These are phyloP conservation scores for Zygotorulaspora danielsina DNA, from an alignment of 805 yeast species.

Conservation along the genomic window DNA sequence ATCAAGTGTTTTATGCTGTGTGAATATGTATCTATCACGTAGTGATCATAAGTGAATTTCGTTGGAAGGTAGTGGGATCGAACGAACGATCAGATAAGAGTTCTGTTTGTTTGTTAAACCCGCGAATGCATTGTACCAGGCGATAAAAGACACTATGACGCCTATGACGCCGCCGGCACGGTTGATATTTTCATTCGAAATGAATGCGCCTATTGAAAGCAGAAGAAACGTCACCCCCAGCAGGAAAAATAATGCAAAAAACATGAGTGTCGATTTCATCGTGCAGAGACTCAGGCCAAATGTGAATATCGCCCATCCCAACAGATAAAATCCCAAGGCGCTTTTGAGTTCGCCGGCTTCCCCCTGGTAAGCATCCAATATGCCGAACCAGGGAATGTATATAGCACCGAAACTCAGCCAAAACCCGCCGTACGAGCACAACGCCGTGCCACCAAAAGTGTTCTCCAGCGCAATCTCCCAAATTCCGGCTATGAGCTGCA, in stretches of 20 bases:
- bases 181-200: constrained; percentile 39
- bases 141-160: constrained; percentile 53
- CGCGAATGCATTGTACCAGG: constrained; percentile 69
- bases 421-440: constrained; percentile 62
- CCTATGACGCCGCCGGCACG: constrained; percentile 67
- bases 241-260: constrained; percentile 52
- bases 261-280: constrained; percentile 59
- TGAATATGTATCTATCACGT: too few species aligned
- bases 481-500: constrained; percentile 59
- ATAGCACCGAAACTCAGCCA: constrained; percentile 66
- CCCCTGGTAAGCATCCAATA: constrained; percentile 48
- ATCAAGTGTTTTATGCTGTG: too few species aligned
- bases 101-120: constrained; percentile 64
- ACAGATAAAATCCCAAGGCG: constrained; percentile 55
- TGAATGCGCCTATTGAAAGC: constrained; percentile 49
- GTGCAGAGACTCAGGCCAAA: constrained; percentile 51
- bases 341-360: constrained; percentile 37
- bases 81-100: constrained; percentile 39
- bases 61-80: constrained; percentile 33
- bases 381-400: constrained; percentile 55
- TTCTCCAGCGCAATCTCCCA: constrained; percentile 63
- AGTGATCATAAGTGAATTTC: constrained; percentile 19
- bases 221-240: constrained; percentile 53
- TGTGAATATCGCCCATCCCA: constrained; percentile 65
- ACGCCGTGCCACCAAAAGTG: constrained; percentile 64